Conservation (phyloP, 2,329 filamentous ascomycete genomes). For the Trichoderma sp. region DNA sequence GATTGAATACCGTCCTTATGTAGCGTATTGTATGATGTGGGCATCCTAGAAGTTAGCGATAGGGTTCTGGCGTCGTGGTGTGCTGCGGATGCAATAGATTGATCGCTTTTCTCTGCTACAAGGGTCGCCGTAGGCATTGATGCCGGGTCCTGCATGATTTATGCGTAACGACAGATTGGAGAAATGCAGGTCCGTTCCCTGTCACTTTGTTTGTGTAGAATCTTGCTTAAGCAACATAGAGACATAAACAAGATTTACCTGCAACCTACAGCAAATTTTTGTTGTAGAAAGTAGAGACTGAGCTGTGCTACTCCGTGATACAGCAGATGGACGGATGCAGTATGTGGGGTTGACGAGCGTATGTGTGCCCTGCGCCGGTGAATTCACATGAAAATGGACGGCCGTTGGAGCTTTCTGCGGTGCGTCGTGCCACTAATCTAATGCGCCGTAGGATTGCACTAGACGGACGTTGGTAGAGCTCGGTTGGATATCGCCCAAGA, state of each 20-base stretch:
- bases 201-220: background rate
- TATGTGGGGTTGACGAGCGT: slow-evolving; percentile 2
- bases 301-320: slow-evolving; percentile 1
- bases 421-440: slow-evolving; percentile 1
- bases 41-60: slow-evolving; percentile 17
- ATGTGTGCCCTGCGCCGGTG: slow-evolving; percentile 10
- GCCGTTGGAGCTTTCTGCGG: background rate
- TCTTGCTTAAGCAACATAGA: background rate
- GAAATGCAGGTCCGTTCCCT: background rate
- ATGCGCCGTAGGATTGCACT: background rate
- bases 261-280: background rate
- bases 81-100: slow-evolving; percentile 16
- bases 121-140: background rate
- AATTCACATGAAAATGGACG: slow-evolving; percentile 21
- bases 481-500: background rate
- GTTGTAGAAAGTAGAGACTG: background rate
- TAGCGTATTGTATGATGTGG: slow-evolving; percentile 20
- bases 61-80: slow-evolving; percentile 13
- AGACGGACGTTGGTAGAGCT: background rate
- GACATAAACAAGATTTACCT: background rate
- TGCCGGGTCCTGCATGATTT: background rate
- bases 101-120: slow-evolving; percentile 11
- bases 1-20: slow-evolving; percentile 19
- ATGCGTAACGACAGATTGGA: background rate
- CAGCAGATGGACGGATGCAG: background rate